A percentile compares a stretch with the other conserved stretches of the same genome.
Evolutionary conservation across 164 flowering plant species (phyloP).

Genomic region (Buxus sempervirens): DNA sequence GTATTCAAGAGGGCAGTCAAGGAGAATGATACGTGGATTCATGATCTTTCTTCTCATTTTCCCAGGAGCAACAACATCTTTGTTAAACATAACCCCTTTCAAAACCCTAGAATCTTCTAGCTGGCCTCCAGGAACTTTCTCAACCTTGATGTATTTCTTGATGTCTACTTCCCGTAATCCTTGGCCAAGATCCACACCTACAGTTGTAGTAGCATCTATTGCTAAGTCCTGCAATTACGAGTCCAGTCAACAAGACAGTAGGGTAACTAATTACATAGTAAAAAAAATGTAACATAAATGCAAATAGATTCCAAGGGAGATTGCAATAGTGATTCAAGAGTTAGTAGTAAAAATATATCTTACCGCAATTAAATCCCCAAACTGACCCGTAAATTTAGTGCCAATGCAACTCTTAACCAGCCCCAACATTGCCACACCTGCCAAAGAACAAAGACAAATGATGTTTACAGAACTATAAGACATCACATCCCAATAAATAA

Average conservation of each 20-base stretch:
- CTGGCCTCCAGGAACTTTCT: conserved; percentile 96
- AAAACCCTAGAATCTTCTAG: conserved; percentile 89
- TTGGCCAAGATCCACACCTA: conserved; percentile 92
- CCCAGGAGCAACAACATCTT: conserved; percentile 94
- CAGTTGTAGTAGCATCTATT: conserved; percentile 79
- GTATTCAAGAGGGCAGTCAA: conserved; percentile 91
- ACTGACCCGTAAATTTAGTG: conserved; percentile 93
- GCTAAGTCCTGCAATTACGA: conserved; percentile 67
- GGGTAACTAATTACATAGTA: too few species aligned
- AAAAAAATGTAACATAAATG: too few species aligned
- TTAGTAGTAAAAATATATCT: conserved; percentile 19
- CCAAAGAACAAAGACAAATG: not conserved
- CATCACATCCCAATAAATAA: not conserved
- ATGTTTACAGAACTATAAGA: not conserved
- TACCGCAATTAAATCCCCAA: conserved; percentile 89
- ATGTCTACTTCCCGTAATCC: conserved; percentile 91
- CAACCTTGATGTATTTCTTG: conserved; percentile 88
- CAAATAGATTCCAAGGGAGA: too few species aligned
- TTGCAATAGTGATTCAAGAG: too few species aligned
- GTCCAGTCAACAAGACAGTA: not conserved
- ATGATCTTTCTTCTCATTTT: conserved; percentile 94
- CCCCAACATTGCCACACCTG: conserved; percentile 74
- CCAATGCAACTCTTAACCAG: conserved; percentile 88
- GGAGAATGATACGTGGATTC: conserved; percentile 86
- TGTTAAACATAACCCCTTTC: conserved; percentile 92